Evolutionary conservation across 768 basidiomycete species (phyloP).

Genomic region (Pleurotus pulmonarius): DNA sequence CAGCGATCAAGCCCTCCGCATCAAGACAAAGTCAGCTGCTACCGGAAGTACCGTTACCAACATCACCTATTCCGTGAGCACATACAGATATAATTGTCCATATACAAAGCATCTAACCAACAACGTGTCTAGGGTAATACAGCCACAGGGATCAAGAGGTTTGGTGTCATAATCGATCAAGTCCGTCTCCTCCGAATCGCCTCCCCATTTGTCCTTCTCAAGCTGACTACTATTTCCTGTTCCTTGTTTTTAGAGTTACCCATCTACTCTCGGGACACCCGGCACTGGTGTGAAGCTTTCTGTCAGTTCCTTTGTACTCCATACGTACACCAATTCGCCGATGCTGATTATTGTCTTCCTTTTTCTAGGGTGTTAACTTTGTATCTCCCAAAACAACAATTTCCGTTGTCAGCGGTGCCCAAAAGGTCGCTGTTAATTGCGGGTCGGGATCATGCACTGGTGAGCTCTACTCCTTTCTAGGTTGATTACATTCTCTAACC

Average conservation of each 20-base stretch:
- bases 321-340: background rate
- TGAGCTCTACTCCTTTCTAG: conserved; percentile 16
- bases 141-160: conserved; percentile 41
- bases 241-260: conserved; percentile 46
- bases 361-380: conserved; percentile 46
- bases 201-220: background rate
- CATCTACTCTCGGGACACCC: conserved; percentile 44
- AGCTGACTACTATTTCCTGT: conserved; percentile 1
- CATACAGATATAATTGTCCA: background rate
- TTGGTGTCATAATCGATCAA: conserved; percentile 61
- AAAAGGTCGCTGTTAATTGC: conserved; percentile 52
- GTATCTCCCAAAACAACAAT: conserved; percentile 34
- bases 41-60: conserved; percentile 43
- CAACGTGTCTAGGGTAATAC: conserved; percentile 41
- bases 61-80: conserved; percentile 44
- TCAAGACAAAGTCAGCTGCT: conserved; percentile 50
- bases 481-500: background rate
- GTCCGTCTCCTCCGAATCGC: conserved; percentile 19
- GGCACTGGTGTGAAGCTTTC: conserved; percentile 56
- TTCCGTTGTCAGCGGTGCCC: conserved; percentile 35
- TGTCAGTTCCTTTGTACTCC: conserved; percentile 29
- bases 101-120: background rate
- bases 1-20: conserved; percentile 55
- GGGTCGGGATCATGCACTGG: conserved; percentile 48
- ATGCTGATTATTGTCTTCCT: background rate